Conservation (phyloP, 2,329 filamentous ascomycete species). For the Ascochyta viciae-villosae region DNA sequence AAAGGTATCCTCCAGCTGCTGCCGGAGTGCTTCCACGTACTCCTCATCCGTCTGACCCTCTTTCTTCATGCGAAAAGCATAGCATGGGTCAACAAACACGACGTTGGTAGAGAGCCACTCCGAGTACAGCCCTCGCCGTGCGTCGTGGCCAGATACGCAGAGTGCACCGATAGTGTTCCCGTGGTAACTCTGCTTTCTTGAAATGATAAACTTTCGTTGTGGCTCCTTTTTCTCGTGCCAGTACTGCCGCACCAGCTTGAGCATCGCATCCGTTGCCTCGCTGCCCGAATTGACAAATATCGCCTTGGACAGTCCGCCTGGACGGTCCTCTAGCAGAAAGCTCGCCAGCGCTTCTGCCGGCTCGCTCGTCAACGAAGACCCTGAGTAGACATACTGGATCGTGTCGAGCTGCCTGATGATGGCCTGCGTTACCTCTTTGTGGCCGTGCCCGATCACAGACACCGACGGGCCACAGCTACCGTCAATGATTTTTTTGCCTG, state of each 20-base stretch:
- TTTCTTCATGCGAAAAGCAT: slow-evolving; percentile 64
- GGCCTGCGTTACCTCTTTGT: slow-evolving; percentile 65
- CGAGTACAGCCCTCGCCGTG: slow-evolving; percentile 66
- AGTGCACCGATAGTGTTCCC: slow-evolving; percentile 73
- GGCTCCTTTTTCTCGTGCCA: slow-evolving; percentile 58
- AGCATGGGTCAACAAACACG: slow-evolving; percentile 70
- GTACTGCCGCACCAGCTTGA: slow-evolving; percentile 60
- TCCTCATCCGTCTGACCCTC: slow-evolving; percentile 61
- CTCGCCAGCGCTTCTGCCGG: too few relatives aligned
- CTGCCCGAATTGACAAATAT: slow-evolving; percentile 65
- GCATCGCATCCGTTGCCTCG: slow-evolving; percentile 56
- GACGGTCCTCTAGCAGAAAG: too few relatives aligned
- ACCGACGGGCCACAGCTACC: slow-evolving; percentile 77
- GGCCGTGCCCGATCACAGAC: slow-evolving; percentile 71
- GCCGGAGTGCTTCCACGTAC: slow-evolving; percentile 66
- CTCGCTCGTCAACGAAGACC: too few relatives aligned
- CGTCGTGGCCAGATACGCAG: slow-evolving; percentile 65
- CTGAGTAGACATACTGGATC: too few relatives aligned
- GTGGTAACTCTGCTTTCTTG: slow-evolving; percentile 69
- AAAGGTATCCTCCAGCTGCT: slow-evolving; percentile 73
- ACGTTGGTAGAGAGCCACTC: slow-evolving; percentile 63
- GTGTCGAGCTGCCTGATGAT: too few relatives aligned
- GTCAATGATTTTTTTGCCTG: slow-evolving; percentile 64
- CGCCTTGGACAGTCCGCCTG: slow-evolving; percentile 42
- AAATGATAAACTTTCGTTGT: slow-evolving; percentile 66